Base-by-base conservation (phyloP, 768 basidiomycete species). In the Mycena galopus region DNA sequence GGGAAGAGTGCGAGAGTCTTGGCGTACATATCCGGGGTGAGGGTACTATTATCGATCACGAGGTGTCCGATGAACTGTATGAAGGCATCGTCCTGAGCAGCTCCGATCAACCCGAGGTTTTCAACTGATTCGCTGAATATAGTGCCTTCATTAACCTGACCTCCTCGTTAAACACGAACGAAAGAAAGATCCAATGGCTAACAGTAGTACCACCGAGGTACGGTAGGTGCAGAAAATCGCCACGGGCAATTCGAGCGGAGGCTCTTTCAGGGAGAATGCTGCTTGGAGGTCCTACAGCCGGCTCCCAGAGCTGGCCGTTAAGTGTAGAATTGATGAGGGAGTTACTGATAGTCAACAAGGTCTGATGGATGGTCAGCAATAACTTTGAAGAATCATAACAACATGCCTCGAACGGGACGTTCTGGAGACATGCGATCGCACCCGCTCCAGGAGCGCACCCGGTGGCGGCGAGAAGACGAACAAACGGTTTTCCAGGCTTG, bases 281-380 rank as follows among this genome's bases (percentile, higher is more conserved):
- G 1, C 88, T 88, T 0, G 79, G 64, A 1, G 87, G 86, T 0
- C 90, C 89, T 4, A 90, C 83, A 0, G 88, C 69, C 0, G 90
- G 89, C 71, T 91, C 82, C 90, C 90, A 91, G 8, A 90, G 79
- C 72, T 91, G 90, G 0, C 69, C n/a, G 62, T 91, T 90, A 29
- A 91, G 78, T 1, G 86, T 87, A 0, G 80, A 63, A 0, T 23
- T 59, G 10, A 88, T 87, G 85, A 91, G 83, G 0, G 71, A 51
- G 72, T 89, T 88, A 47, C 84, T 87, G 56, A 86, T 84, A 64
- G 84, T 83, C 69, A 88, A 50, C n/a, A 91, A 80, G 3, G 82
- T 86, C 90, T 91, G 27, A 30, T 51, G 19, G 23, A 21, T 21
- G 50, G 33, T 65, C 7, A 50, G 32, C 27, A 51, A 14, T 25